Base-by-base conservation (phyloP, 192 early-diverging fungal genomes). In the Phlyctochytrium bullatum region DNA sequence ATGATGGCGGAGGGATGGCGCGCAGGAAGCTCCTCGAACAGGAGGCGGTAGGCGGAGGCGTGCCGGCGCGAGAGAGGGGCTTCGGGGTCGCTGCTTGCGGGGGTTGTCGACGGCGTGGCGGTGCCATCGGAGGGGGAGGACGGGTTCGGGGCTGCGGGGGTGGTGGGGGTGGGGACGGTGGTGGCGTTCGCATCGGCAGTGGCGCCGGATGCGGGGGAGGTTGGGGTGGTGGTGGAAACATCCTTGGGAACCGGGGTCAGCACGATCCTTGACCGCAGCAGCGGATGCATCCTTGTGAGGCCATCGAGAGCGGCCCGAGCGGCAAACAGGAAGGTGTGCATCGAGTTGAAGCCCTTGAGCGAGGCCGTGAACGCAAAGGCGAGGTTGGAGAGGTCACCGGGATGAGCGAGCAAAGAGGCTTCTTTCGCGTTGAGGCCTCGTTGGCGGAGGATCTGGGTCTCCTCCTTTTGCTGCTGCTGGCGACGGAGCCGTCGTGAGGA, bases 361-460 rank as follows among this genome's bases (percentile, higher is more conserved):
- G 14, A 17, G 23, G 34, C 14, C 27, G 27, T 34, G 30, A 62
- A 62, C 17, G 34, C 31, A 36, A 52, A 68, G 14, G 3, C 66
- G 60, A 68, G 60, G 59, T 68, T 68, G 56, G 66, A 59, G 58
- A 68, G 57, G 32, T 66, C 54, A 53, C 16, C 20, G 2, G 54
- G 20, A 61, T 28, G 27, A 14, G 27, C 28, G 2, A 66, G 51
- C 52, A 57, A 66, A 1, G 65, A 66, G 10, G 51, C 65, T 33
- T 66, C 65, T 28, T 66, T 66, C 16, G 65, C 3, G 32, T 62
- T 62, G 28, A 62, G 61, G 30, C 14, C 30, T n/a, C 61, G n/a
- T n/a, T n/a, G n/a, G n/a, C n/a, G n/a, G n/a, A n/a, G n/a, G n/a
- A n/a, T n/a, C n/a, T n/a, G n/a, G n/a, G n/a, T n/a, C n/a, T n/a